Conservation (phyloP, 192 early-diverging fungal species). For the Backusella circina region DNA sequence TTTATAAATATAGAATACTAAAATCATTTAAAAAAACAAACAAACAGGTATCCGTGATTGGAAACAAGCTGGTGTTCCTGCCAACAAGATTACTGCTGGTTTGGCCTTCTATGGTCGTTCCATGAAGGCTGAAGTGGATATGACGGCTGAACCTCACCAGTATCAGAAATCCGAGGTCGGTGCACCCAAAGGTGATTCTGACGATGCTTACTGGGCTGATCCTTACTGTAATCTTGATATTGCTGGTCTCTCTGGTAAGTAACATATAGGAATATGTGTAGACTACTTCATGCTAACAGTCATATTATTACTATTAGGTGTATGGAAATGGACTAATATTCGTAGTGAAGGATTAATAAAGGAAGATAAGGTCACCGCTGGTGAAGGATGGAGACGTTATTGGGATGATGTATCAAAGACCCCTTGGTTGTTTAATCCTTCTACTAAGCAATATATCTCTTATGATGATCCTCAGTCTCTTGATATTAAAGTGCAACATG, state of each 20-base stretch:
- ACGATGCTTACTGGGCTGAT: constrained; percentile 46
- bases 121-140: constrained; percentile 33
- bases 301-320: constrained; percentile 10
- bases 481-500: constrained; percentile 56
- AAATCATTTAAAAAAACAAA: neutral
- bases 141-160: constrained; percentile 30
- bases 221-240: constrained; percentile 36
- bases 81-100: constrained; percentile 53
- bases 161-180: constrained; percentile 34
- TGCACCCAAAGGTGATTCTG: constrained; percentile 53
- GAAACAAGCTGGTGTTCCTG: constrained; percentile 58
- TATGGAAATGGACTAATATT: constrained; percentile 59
- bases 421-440: constrained; percentile 54
- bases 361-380: constrained; percentile 29
- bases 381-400: constrained; percentile 51
- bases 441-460: constrained; percentile 63
- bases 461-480: constrained; percentile 74
- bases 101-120: constrained; percentile 62
- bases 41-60: constrained; percentile 49
- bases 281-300: neutral
- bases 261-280: neutral
- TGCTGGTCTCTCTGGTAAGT: constrained; percentile 38
- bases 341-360: constrained; percentile 50
- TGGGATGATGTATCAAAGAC: constrained; percentile 51
- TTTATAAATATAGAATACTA: too few species aligned